Conservation (phyloP, 192 early-diverging fungal species). For the Rhizoclosmatium sp. region DNA sequence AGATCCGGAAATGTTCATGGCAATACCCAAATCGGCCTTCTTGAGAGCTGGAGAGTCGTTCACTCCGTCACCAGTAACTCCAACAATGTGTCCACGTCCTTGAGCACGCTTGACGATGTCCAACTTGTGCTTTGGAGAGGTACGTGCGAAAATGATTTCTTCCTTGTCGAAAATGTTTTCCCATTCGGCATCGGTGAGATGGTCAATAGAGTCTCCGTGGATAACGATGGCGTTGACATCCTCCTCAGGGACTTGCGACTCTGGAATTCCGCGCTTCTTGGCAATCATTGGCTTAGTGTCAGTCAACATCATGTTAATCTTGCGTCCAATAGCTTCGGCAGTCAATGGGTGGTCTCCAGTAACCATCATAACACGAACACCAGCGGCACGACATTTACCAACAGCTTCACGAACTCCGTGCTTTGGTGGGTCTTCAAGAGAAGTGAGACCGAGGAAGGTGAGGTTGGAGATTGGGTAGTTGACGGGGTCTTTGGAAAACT, state of each 20-base stretch:
- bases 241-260: slow-evolving; percentile 58
- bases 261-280: slow-evolving; percentile 64
- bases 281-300: slow-evolving; percentile 87
- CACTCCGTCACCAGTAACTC: slow-evolving; percentile 96
- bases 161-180: slow-evolving; percentile 77
- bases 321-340: slow-evolving; percentile 88
- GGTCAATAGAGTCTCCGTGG: slow-evolving; percentile 79
- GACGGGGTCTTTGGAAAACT: slow-evolving; percentile 76
- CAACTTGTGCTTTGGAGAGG: slow-evolving; percentile 93
- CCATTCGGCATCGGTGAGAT: slow-evolving; percentile 82
- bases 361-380: slow-evolving; percentile 97
- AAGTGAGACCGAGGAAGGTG: slow-evolving; percentile 84
- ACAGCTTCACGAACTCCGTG: slow-evolving; percentile 95
- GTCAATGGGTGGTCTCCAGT: slow-evolving; percentile 97
- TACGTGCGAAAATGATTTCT: slow-evolving; percentile 94
- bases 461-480: slow-evolving; percentile 68
- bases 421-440: slow-evolving; percentile 95
- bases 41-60: slow-evolving; percentile 96
- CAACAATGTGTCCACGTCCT: slow-evolving; percentile 90
- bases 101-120: slow-evolving; percentile 93
- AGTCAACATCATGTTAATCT: slow-evolving; percentile 86
- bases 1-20: slow-evolving; percentile 95
- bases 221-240: slow-evolving; percentile 84
- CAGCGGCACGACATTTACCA: slow-evolving; percentile 83
- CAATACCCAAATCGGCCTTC: slow-evolving; percentile 95